Evolutionary conservation across 345 rosid genomes (phyloP), one percentile per base, ranked within the genome.

Genomic region (Heritiera fomes): DNA sequence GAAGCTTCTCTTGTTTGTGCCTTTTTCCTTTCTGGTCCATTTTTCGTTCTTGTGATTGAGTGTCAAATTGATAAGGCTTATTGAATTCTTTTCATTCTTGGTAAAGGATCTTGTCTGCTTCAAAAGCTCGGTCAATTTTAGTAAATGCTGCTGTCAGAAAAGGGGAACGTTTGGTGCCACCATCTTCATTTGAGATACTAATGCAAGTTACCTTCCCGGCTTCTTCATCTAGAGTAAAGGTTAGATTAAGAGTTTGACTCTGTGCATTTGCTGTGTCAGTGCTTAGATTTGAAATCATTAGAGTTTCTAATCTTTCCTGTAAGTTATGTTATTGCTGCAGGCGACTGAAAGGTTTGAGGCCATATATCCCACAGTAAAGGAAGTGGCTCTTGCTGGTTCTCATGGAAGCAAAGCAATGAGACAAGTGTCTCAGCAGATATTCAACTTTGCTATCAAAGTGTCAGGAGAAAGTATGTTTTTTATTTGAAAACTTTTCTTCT

Each of bases 291-390:
- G 56, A 23, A 68, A 23, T 38, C 20, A 50, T 23, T 59, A n/a
- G 5, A 43, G n/a, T 66, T 66, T 80, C 82, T 80, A 32, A 14
- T 79, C 58, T 62, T 74, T 17, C 4, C n/a, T 32, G 55, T 65
- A 70, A 30, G 46, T 75, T 23, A 78, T 61, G 65, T 75, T 64
- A 70, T 32, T 52, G 45, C 32, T 74, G 78, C 82, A 92, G 97
- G 94, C 94, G 71, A 92, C 91, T 62, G 96, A 92, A 87, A 89
- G 96, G 84, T 87, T 91, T 80, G 91, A 85, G 77, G 87, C 88
- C 12, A 77, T 90, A n/a, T 90, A 88, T 75, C 94, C 92, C n/a
- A 80, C 82, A 49, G 73, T 92, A 30, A 92, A 88, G 76, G 92
- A 89, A 77, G 91, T 92, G 77, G 90, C 94, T 80, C 87, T 92